Conservation (phyloP, 192 early-diverging fungal genomes). For the Chytriomyces sp. region DNA sequence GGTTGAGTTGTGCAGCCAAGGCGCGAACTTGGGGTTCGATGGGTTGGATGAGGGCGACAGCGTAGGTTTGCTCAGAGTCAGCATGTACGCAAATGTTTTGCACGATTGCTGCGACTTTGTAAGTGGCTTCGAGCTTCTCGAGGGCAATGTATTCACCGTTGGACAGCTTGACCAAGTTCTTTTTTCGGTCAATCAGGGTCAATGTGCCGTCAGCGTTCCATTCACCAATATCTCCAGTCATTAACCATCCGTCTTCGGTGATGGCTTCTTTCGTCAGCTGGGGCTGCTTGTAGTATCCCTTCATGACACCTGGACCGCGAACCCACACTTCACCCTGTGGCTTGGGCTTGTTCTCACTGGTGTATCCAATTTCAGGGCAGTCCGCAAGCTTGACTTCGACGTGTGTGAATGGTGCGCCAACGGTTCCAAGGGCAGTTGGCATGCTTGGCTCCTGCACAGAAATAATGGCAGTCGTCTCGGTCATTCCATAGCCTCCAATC, state of each 20-base stretch:
- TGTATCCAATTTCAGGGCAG: conserved; percentile 49
- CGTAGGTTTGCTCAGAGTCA: conserved; percentile 71
- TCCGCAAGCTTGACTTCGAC: conserved; percentile 81
- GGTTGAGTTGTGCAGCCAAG: conserved; percentile 45
- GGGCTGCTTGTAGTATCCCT: conserved; percentile 80
- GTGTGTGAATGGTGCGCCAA: conserved; percentile 77
- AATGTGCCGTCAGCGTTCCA: conserved; percentile 79
- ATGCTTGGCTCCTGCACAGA: conserved; percentile 49
- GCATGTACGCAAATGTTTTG: conserved; percentile 69
- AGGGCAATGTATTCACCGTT: conserved; percentile 68
- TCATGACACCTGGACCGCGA: conserved; percentile 77
- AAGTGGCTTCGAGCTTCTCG: conserved; percentile 94
- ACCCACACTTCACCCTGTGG: conserved; percentile 84
- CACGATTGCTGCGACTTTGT: conserved; percentile 74
- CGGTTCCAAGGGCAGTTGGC: conserved; percentile 49
- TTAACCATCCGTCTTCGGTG: conserved; percentile 83
- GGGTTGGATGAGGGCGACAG: conserved; percentile 80
- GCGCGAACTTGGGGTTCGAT: conserved; percentile 68
- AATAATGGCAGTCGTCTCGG: conserved; percentile 31
- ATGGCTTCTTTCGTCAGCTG: conserved; percentile 70
- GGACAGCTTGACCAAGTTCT: conserved; percentile 92
- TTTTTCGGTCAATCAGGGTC: conserved; percentile 87
- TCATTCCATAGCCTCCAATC: conserved; percentile 83
- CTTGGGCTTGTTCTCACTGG: conserved; percentile 35
- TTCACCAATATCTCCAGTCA: conserved; percentile 90